Evolutionary conservation across 2,329 filamentous ascomycete genomes (phyloP), one percentile per base, ranked within the genome.

Genomic region (Chaetomium olivaceum): DNA sequence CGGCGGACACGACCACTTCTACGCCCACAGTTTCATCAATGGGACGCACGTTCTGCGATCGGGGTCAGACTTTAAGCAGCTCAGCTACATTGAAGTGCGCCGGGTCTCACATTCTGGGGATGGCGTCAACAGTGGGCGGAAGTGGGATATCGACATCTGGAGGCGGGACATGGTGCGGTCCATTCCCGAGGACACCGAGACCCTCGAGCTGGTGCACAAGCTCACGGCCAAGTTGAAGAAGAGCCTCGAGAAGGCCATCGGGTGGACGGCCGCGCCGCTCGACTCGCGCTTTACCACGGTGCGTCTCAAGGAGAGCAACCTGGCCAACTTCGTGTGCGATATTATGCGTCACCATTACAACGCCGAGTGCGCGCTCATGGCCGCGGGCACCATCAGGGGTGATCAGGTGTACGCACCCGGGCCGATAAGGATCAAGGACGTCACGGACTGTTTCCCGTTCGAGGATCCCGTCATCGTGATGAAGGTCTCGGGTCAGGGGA

Each of bases 271-370:
- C 0, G 89, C 88, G 0, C 91, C 93, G 0, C 84, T 97, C 0
- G 93, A 97, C 75, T 91, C 91, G 1, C 89, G 93, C 2, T 97
- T 97, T 77, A 90, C 87, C 19, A 96, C 92, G 0, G 91, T 96
- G 0, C 84, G 93, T 12, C 80, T 86, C 23, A 82, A 80, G 55
- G 93, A 97, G 77, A 92, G 90, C 62, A 97, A 97, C 73, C 80
- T 96, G 16, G 92, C 91, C 1, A 97, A 97, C 77, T 96, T 96
- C 76, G 90, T 96, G 3, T 95, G 91, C 77, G 93, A 97, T 74
- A 84, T 97, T 27, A 96, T 97, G 92, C 86, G 92, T 8, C 87
- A 87, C 67, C 90, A 96, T 74, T 92, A 97, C 75, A 79, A 83
- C 5, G 88, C 91, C 0, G 93, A 97, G 71, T 96, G 92, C 74